These are phyloP conservation scores for Schoenoplectus tabernaemontani DNA, from an alignment of 202 grass and related monocot species.

Conservation along the genomic window DNA sequence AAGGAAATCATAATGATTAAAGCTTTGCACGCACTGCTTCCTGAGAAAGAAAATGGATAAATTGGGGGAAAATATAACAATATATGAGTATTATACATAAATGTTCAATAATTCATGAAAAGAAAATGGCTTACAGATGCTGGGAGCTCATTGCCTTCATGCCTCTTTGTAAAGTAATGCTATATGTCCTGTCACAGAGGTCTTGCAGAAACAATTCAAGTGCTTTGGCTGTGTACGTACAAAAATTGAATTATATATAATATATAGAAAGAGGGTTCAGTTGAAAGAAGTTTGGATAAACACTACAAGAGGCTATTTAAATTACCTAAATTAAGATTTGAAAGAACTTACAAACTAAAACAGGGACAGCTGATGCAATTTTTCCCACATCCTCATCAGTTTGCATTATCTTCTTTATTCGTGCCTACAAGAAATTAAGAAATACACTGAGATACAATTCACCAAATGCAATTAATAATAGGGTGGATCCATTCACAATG, in stretches of 20 bases:
- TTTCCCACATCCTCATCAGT: constrained; percentile 88
- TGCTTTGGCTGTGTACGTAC: constrained; percentile 69
- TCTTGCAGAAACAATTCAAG: constrained; percentile 95
- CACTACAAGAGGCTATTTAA: not conserved
- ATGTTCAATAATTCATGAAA: constrained; percentile 12
- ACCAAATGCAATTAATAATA: not conserved
- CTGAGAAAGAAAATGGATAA: constrained; percentile 35
- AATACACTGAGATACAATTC: not conserved
- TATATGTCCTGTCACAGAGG: constrained; percentile 71
- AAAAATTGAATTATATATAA: constrained; percentile 1
- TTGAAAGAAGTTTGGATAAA: not conserved
- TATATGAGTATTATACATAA: constrained; percentile 2
- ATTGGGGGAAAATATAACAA: not conserved
- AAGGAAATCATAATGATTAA: constrained; percentile 85
- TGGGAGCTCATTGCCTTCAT: constrained; percentile 75
- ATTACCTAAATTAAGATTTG: not conserved
- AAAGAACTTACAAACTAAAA: constrained; percentile 83
- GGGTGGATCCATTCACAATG: not conserved
- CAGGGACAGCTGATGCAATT: constrained; percentile 86
- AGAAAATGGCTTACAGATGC: constrained; percentile 66
- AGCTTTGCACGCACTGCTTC: constrained; percentile 64
- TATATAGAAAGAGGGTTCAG: not conserved
- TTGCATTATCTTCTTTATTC: constrained; percentile 99
- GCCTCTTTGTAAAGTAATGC: constrained; percentile 51
- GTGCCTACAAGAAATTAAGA: constrained; percentile 37